These are phyloP conservation scores for Leccinum solheimii DNA, from an alignment of 1,284 basidiomycete species.

Conservation along the genomic window DNA sequence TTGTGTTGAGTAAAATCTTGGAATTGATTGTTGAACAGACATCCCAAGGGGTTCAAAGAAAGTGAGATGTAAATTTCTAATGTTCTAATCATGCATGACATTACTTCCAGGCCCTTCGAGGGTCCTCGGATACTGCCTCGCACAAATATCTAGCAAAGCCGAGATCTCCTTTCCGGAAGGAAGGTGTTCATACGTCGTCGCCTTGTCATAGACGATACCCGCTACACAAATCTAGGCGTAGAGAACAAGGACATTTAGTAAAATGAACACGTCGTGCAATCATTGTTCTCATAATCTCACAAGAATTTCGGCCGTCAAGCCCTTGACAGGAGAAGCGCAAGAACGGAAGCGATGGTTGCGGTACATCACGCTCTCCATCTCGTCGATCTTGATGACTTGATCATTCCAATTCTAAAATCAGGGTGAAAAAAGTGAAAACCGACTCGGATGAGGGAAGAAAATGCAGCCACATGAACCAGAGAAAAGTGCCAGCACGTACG, in stretches of 20 bases:
- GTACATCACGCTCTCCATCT: constrained; percentile 52
- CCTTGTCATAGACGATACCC: constrained; percentile 52
- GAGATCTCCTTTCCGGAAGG: constrained; percentile 36
- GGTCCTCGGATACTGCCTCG: constrained; percentile 24
- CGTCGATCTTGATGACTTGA: constrained; percentile 38
- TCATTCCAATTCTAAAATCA: constrained; percentile 51
- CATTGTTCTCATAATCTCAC: constrained; percentile 42
- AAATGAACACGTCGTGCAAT: background rate
- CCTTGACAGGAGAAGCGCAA: constrained; percentile 75
- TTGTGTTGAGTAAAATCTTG: too few species aligned
- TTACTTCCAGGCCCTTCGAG: constrained; percentile 8
- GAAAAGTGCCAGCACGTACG: constrained; percentile 38
- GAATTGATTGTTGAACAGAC: too few species aligned
- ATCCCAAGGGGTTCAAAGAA: too few species aligned
- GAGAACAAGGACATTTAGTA: background rate
- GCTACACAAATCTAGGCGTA: constrained; percentile 56
- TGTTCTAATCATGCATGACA: constrained; percentile 2
- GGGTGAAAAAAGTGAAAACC: background rate
- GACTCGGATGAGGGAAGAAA: background rate
- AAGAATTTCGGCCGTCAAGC: constrained; percentile 79
- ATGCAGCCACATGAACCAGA: background rate
- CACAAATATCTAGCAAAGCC: constrained; percentile 26
- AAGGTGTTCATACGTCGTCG: constrained; percentile 51
- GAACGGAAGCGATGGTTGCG: constrained; percentile 78
- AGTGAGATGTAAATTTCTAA: background rate